A percentile compares a stretch with the other conserved stretches of the same genome.
These are phyloP conservation scores for Globisporangium yorkense DNA, from an alignment of 352 stramenopile genomes.

Conservation along the genomic window DNA sequence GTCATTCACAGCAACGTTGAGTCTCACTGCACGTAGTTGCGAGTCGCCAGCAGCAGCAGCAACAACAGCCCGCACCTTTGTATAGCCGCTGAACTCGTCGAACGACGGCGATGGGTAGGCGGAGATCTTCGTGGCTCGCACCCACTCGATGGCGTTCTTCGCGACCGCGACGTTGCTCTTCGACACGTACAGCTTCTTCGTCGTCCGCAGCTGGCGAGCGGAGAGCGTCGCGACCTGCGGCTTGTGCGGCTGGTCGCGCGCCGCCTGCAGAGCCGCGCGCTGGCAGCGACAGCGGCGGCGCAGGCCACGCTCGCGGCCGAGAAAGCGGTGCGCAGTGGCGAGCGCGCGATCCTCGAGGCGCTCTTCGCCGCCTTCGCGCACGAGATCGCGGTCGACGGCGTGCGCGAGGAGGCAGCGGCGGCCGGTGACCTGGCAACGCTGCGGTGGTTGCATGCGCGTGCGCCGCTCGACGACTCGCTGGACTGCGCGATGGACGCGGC, in stretches of 20 bases:
- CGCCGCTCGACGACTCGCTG: not conserved
- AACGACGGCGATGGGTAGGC: too few relatives aligned
- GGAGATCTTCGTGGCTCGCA: too few relatives aligned
- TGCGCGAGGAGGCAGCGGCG: constrained; percentile 10
- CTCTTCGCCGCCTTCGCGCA: constrained; percentile 3
- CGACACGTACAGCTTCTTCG: constrained; percentile 4
- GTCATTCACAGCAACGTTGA: too few relatives aligned
- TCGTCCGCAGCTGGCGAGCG: constrained; percentile 2
- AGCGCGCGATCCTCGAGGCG: constrained; percentile 6
- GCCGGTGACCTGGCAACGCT: constrained; percentile 8
- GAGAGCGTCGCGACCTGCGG: not conserved
- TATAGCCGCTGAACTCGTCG: constrained; percentile 4
- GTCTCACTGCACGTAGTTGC: not conserved
- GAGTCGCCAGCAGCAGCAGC: not conserved
- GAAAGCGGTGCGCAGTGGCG: not conserved
- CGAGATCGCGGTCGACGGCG: constrained; percentile 10
- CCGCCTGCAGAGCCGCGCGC: not conserved
- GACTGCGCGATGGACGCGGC: constrained; percentile 17
- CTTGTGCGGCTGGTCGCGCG: constrained; percentile 5
- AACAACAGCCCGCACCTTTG: constrained; percentile 8
- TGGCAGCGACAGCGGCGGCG: not conserved
- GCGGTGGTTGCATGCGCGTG: constrained; percentile 12
- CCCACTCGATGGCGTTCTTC: too few relatives aligned
- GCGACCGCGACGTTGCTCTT: constrained; percentile 1
- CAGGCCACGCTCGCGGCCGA: constrained; percentile 9